phyloP scores from a whole-genome alignment of 306 rosid genomes.

The Cyamopsis tetragonoloba region DNA sequence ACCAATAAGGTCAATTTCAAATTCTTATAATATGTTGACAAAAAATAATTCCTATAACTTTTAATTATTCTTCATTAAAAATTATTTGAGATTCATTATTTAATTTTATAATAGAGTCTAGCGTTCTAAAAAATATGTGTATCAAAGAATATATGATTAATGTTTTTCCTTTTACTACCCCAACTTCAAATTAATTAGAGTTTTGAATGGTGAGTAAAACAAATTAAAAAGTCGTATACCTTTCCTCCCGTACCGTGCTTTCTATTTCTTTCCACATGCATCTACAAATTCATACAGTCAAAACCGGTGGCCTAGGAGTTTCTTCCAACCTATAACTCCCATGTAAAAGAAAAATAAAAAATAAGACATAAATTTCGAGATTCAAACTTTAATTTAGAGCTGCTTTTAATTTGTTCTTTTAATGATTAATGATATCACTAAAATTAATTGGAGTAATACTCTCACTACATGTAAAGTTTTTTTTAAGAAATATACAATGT shows the following conservation, averaged over 20 bases:
- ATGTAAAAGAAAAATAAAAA: conserved; percentile 3
- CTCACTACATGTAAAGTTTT: no score
- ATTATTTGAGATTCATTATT: no score
- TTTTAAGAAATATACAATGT: no score
- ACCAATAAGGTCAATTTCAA: no score
- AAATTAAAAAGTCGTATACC: neutral
- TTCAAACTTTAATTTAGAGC: neutral
- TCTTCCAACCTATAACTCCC: conserved; percentile 26
- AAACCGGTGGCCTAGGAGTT: conserved; percentile 34
- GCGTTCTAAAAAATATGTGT: no score
- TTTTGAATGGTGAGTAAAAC: neutral
- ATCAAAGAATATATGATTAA: no score
- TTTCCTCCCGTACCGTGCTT: neutral
- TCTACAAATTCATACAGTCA: conserved; percentile 9
- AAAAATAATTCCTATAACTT: no score
- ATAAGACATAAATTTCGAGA: conserved; percentile 11
- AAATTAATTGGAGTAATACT: no score
- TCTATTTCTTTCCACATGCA: conserved; percentile 5
- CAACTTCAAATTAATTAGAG: conserved; percentile 10
- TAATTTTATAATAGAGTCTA: no score
- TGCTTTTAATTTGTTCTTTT: neutral
- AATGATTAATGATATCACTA: neutral
- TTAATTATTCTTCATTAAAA: no score
- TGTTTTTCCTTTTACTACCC: no score
- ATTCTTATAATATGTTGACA: no score